Evolutionary conservation across 179 eudicot genomes (phyloP), one percentile per base, ranked within the genome.

Genomic region (Sideroxylon spinosum): DNA sequence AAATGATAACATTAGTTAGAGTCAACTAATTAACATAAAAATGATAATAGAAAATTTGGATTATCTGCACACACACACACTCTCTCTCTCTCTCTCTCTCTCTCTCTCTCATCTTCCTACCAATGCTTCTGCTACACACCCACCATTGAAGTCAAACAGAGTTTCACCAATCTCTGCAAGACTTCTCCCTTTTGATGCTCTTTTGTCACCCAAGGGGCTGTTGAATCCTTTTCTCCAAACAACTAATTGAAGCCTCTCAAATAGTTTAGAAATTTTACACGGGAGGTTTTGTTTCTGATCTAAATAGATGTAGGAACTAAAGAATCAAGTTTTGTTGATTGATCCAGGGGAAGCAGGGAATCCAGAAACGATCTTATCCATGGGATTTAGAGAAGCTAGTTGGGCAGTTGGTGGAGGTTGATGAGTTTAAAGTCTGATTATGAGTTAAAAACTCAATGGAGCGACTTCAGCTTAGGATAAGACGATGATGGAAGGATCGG

Each of bases 401-500:
- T 32, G 50, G 52, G 59, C 69, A 29, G n/a, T 69, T 4, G 68
- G 29, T 50, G 75, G 25, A 65, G 57, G 73, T 81, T 37, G 59
- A 76, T 32, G 67, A 74, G 77, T 32, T 63, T 25, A 50, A 48
- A 62, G 78, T 66, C 67, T 28, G 53, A 57, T 73, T 78, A 62
- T 74, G 81, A 62, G 73, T 59, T 67, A 80, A 78, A 44, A 52
- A 75, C 61, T 81, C 80, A 59, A 85, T 84, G 88, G 86, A 74
- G 79, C 61, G 12, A 78, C 26, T 70, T 77, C 75, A 16, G 57
- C 16, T 22, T 37, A 74, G 59, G 77, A 68, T 59, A 55, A 77
- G n/a, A 60, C 65, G 82, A 87, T 87, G 81, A 87, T 87, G 90
- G 87, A 78, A 56, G 76, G 73, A 77, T 73, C 66, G 75, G 26